Conservation (phyloP, 257 asterid genomes). For the Solanum tarapatanum region DNA sequence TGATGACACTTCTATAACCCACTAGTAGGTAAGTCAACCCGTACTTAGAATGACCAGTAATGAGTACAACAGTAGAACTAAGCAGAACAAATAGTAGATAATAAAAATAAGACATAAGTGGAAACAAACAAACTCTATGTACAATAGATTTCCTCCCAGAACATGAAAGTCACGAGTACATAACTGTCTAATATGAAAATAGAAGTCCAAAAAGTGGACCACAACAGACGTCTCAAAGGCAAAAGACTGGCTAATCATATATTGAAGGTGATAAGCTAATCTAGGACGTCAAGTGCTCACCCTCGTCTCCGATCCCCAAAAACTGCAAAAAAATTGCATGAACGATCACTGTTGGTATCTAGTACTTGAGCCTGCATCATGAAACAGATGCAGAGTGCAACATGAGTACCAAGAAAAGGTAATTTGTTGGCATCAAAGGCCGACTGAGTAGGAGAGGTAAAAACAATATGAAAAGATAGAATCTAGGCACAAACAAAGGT, state of each 20-base stretch:
- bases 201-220: background rate
- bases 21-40: background rate
- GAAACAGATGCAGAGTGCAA: background rate
- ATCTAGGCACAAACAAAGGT: background rate
- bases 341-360: background rate
- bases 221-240: background rate
- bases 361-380: background rate
- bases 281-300: background rate
- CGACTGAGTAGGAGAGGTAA: background rate
- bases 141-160: background rate
- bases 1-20: background rate
- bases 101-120: no score
- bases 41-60: background rate
- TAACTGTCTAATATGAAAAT: background rate
- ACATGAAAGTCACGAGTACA: background rate
- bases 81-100: no score
- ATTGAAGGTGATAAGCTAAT: background rate
- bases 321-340: background rate
- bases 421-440: background rate
- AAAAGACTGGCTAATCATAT: background rate
- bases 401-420: background rate
- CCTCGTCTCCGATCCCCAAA: background rate
- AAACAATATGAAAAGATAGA: background rate
- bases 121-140: background rate
- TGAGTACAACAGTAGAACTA: background rate